Percentiles rank a stretch among this genome's conserved stretches.
phyloP scores from a whole-genome alignment of 2,329 filamentous ascomycete genomes.

The Pezicula rhizophila region DNA sequence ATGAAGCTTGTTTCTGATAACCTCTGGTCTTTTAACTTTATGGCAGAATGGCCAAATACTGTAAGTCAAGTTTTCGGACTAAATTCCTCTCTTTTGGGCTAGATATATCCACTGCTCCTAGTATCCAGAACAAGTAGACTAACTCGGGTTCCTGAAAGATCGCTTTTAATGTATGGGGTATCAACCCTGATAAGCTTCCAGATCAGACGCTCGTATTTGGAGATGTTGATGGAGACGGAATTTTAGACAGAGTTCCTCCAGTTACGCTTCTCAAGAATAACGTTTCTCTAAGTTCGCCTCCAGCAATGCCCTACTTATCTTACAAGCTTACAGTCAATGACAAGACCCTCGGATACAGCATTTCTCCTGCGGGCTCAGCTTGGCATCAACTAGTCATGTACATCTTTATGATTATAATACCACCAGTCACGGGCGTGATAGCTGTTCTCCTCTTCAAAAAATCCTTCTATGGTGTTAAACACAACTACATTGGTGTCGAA shows the following conservation, averaged over 20 bases:
- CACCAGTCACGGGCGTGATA: neutral
- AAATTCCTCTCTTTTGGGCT: too few relatives aligned
- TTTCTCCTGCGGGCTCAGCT: neutral
- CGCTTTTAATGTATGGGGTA: conserved; percentile 61
- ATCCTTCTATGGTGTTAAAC: neutral
- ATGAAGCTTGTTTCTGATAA: conserved; percentile 44
- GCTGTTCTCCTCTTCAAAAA: neutral
- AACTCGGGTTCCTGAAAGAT: conserved; percentile 22
- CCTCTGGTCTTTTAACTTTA: conserved; percentile 53
- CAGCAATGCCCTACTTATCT: conserved; percentile 45
- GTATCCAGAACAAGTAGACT: too few relatives aligned
- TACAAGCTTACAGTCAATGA: conserved; percentile 48
- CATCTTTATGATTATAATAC: neutral
- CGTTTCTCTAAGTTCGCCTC: conserved; percentile 51
- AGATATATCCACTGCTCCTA: too few relatives aligned
- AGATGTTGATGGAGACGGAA: conserved; percentile 52
- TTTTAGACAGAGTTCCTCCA: conserved; percentile 56
- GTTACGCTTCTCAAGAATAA: conserved; percentile 48
- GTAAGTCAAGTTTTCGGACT: too few relatives aligned
- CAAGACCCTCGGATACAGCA: neutral
- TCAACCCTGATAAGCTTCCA: conserved; percentile 56
- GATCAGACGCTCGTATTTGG: conserved; percentile 54
- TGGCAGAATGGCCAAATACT: conserved; percentile 56
- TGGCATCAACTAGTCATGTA: neutral
- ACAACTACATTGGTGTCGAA: neutral